Conservation (phyloP, 2,329 filamentous ascomycete species). For the Cordyceps cicadae region DNA sequence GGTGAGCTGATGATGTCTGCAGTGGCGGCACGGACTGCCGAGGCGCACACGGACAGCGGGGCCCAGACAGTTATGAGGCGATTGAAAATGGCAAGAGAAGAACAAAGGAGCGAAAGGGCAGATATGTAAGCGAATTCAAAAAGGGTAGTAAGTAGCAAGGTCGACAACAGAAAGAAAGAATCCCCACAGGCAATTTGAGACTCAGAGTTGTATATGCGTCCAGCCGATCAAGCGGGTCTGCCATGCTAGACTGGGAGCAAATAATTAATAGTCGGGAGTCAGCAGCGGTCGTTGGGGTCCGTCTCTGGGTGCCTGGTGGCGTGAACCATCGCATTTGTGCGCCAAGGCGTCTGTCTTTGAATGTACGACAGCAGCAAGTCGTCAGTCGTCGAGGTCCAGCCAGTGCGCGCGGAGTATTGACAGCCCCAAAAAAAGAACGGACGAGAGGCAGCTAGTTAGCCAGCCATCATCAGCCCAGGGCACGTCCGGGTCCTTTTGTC, state of each 20-base stretch:
- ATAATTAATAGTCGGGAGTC: neutral
- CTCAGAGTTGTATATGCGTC: conserved; percentile 16
- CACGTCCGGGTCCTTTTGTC: neutral
- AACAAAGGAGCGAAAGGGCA: neutral
- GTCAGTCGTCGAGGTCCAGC: neutral
- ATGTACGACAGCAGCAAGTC: neutral
- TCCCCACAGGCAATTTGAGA: conserved; percentile 17
- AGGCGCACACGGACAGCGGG: neutral
- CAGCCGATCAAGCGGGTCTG: conserved; percentile 18
- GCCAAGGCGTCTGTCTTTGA: neutral
- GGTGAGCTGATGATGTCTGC: neutral
- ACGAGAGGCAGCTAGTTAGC: neutral
- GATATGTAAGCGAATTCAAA: neutral
- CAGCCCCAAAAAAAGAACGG: neutral
- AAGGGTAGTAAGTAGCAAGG: neutral
- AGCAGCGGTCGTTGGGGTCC: neutral
- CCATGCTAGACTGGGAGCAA: conserved; percentile 1
- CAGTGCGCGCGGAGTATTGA: neutral
- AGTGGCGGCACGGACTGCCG: neutral
- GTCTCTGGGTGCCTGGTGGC: neutral
- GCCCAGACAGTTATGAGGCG: neutral
- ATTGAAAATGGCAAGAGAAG: neutral
- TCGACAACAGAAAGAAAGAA: neutral
- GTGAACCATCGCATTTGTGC: neutral
- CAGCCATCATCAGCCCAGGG: conserved; percentile 1